These are phyloP conservation scores for Ceratobasidium sp. DNA, from an alignment of 1,284 basidiomycete species.

Conservation along the genomic window DNA sequence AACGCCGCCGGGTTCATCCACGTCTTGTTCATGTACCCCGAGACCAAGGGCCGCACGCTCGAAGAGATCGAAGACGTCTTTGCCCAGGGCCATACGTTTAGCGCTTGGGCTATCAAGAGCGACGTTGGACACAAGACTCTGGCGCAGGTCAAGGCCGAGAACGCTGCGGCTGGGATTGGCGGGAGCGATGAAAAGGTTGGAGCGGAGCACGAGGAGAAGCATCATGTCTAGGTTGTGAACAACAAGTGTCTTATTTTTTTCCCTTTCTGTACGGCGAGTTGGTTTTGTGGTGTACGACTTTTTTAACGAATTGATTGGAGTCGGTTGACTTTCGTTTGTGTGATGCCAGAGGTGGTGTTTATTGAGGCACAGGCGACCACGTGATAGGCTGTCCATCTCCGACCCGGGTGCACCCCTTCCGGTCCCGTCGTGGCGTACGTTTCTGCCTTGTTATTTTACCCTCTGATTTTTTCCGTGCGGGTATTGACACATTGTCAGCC, in stretches of 20 bases:
- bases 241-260: neutral
- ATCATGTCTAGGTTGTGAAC: conserved; percentile 28
- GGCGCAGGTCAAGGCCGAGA: conserved; percentile 56
- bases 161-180: conserved; percentile 2
- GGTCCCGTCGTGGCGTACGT: no score
- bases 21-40: conserved; percentile 69
- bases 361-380: no score
- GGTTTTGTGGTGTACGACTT: neutral
- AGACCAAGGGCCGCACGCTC: conserved; percentile 75
- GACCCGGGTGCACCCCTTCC: no score
- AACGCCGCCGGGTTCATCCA: conserved; percentile 77
- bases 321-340: no score
- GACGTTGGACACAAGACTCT: conserved; percentile 72
- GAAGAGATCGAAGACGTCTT: conserved; percentile 83
- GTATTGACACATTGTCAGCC: no score
- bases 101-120: conserved; percentile 74
- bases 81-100: conserved; percentile 70
- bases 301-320: no score
- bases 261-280: neutral
- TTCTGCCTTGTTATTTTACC: no score
- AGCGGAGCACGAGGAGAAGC: conserved; percentile 13
- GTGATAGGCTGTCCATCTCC: no score
- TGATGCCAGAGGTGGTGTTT: no score
- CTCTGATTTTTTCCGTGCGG: no score
- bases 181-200: conserved; percentile 31